Conservation (phyloP, 768 basidiomycete species). For the Hebeloma cylindrosporum region DNA sequence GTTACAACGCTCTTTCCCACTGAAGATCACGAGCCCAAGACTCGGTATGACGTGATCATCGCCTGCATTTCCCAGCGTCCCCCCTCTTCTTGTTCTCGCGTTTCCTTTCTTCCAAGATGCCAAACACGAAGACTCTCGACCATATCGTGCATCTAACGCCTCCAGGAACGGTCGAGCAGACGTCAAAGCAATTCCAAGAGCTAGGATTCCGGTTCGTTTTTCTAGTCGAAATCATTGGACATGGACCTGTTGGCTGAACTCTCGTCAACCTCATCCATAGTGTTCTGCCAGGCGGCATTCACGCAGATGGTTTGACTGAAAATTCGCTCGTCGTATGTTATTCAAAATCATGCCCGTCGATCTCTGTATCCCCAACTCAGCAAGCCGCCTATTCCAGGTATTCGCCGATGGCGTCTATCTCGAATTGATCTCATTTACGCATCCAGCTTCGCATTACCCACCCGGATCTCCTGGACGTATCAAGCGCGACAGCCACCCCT, state of each 20-base stretch:
- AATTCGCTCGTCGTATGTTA: constrained; percentile 62
- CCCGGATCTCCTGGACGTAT: constrained; percentile 44
- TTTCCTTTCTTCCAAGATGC: not conserved
- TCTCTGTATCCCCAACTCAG: not conserved
- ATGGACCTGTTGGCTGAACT: not conserved
- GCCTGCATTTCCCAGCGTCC: too few relatives aligned
- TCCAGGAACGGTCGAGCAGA: constrained; percentile 52
- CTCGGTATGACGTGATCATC: too few relatives aligned
- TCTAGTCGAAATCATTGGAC: not conserved
- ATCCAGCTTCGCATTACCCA: constrained; percentile 54
- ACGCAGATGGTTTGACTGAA: constrained; percentile 59
- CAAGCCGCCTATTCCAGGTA: too few relatives aligned
- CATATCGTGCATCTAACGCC: constrained; percentile 75
- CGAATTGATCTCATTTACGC: constrained; percentile 68
- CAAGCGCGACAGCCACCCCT: constrained; percentile 46
- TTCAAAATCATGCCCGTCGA: not conserved
- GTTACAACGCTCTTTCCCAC: too few relatives aligned
- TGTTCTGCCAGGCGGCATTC: constrained; percentile 65
- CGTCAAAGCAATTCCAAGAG: constrained; percentile 50
- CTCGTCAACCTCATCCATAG: constrained; percentile 31
- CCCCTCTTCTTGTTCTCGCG: too few relatives aligned
- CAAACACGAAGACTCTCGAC: constrained; percentile 46
- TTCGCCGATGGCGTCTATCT: constrained; percentile 61
- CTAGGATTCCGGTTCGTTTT: constrained; percentile 65
- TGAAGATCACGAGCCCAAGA: too few relatives aligned